Conservation (phyloP, 163 green algal genomes). For the Chlorella variabilis region DNA sequence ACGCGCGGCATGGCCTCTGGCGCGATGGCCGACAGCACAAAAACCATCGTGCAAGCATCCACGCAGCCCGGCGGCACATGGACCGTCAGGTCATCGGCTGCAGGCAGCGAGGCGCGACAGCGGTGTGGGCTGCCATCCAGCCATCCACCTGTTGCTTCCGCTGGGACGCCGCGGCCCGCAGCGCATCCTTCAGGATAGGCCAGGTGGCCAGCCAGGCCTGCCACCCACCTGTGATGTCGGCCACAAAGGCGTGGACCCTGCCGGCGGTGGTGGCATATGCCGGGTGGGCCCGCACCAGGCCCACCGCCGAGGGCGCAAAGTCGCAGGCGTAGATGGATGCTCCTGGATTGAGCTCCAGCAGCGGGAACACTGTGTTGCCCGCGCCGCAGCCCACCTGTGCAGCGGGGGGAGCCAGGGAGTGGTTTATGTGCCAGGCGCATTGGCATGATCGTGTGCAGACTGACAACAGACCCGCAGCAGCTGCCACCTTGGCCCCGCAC, state of each 20-base stretch:
- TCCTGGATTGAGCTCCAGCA: conserved; percentile 79
- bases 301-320: conserved; percentile 83
- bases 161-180: background rate
- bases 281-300: conserved; percentile 61
- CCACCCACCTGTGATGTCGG: conserved; percentile 79
- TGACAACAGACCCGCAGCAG: too few relatives aligned
- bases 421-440: background rate
- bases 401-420: too few relatives aligned
- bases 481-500: conserved; percentile 41
- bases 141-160: too few relatives aligned
- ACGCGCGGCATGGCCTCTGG: conserved; percentile 77
- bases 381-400: conserved; percentile 90
- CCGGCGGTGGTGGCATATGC: conserved; percentile 31
- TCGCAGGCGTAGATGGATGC: conserved; percentile 86
- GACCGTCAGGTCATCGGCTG: conserved; percentile 49
- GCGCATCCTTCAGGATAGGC: background rate
- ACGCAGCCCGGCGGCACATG: conserved; percentile 57
- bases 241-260: conserved; percentile 80
- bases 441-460: too few relatives aligned
- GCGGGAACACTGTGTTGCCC: conserved; percentile 92
- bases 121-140: background rate
- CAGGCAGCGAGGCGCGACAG: background rate
- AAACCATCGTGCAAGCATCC: conserved; percentile 81
- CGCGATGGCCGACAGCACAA: conserved; percentile 93
- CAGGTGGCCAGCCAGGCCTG: background rate